Base-by-base conservation (phyloP, 2,329 filamentous ascomycete species). In the Exophiala bonariae region DNA sequence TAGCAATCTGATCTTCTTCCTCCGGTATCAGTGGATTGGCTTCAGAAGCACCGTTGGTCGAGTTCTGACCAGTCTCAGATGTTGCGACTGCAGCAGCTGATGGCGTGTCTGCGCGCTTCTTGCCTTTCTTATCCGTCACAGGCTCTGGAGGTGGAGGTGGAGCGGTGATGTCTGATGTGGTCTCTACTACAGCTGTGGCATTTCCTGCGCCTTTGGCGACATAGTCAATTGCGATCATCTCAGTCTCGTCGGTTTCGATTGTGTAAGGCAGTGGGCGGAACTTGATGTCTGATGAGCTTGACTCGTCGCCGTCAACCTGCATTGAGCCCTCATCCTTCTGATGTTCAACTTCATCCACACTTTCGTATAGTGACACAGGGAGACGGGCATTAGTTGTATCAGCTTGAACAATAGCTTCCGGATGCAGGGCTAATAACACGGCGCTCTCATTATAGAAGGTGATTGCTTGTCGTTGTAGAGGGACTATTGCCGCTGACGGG, bases 181-280 rank as follows among this genome's bases (percentile, higher is more conserved):
- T 28, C 16, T 53, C 47, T 18, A 39, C 47, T 10, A 58, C 36
- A 4, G 54, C 82, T 9, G 86, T 83, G 18, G 90, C 91, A 61
- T 88, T 92, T 38, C 87, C 88, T 37, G 87, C 87, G 31, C 87
- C 89, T 42, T 85, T 84, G 1, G 92, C 91, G 16, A 99, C 86
- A 57, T 91, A 95, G 67, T 96, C 90, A 61, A 99, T 88, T 58
- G 88, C 87, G 57, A 99, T 97, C 90, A 96, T 96, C 68, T 99
- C 93, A 1, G 91, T 91, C 66, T 97, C 91, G 8, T 89, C 89
- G 0, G 91, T 96, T 70, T 97, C 93, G 2, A 97, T 84, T 0
- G 86, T 86, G 66, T 93, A 97, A 2, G 86, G 82, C 8, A 97
- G 70, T 63, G 95, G 86, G 50, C 85, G 81, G 68, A 97, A 97